These are phyloP conservation scores for Prosopis cineraria DNA, from an alignment of 306 rosid species.

Conservation along the genomic window DNA sequence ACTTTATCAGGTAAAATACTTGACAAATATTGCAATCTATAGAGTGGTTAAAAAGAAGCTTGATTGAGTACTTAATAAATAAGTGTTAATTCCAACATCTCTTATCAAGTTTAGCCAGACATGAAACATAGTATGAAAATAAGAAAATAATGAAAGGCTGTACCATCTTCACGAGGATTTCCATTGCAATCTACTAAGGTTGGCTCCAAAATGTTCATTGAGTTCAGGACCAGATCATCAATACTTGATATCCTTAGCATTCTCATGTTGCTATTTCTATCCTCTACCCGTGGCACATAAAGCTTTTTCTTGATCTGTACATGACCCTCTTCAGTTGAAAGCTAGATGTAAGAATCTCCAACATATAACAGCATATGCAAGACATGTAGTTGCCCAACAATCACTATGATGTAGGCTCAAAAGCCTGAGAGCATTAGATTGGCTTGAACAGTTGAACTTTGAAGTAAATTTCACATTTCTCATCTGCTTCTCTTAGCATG, in stretches of 20 bases:
- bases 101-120: background rate
- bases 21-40: background rate
- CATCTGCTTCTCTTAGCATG: background rate
- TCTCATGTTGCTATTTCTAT: slow-evolving; percentile 69
- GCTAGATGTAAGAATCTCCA: slow-evolving; percentile 33
- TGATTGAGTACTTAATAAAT: background rate
- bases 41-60: background rate
- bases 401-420: background rate
- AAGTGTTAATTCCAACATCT: background rate
- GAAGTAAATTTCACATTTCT: background rate
- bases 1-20: background rate
- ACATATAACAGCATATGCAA: slow-evolving; percentile 9
- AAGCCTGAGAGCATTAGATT: background rate
- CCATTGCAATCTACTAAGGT: slow-evolving; percentile 58
- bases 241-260: slow-evolving; percentile 61
- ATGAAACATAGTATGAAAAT: background rate
- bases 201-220: slow-evolving; percentile 75
- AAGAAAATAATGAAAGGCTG: slow-evolving; percentile 1
- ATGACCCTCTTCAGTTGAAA: slow-evolving; percentile 51
- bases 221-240: slow-evolving; percentile 67
- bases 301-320: slow-evolving; percentile 46
- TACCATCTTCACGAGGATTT: slow-evolving; percentile 74
- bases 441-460: slow-evolving; percentile 15
- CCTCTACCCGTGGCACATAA: slow-evolving; percentile 73
- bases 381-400: slow-evolving; percentile 1